A percentile compares a stretch with the other conserved stretches of the same genome.
These are phyloP conservation scores for Epichloe aotearoae DNA, from an alignment of 2,329 filamentous ascomycete genomes.

Conservation along the genomic window DNA sequence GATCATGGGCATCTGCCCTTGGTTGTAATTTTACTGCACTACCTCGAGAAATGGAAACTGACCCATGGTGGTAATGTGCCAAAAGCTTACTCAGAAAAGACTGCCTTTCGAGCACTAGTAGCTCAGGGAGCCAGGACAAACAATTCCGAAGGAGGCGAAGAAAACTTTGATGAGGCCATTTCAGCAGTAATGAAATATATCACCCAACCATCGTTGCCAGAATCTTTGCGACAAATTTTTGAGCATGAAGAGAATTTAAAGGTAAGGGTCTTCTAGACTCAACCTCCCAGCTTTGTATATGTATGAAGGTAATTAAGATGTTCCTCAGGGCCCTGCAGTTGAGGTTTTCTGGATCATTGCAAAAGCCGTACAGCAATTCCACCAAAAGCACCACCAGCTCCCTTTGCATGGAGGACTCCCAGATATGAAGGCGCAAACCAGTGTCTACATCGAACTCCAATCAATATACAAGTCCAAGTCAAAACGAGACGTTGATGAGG, in stretches of 20 bases:
- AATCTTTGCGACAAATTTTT: constrained; percentile 65
- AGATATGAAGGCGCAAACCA: constrained; percentile 94
- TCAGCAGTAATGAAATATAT: constrained; percentile 82
- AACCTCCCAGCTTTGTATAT: background rate
- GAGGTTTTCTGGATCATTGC: constrained; percentile 80
- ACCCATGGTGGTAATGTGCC: constrained; percentile 56
- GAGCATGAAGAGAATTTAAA: constrained; percentile 40
- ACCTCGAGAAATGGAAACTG: constrained; percentile 67
- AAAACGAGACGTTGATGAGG: constrained; percentile 61
- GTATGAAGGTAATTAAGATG: background rate
- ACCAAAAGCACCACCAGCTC: constrained; percentile 56
- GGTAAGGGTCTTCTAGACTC: constrained; percentile 31
- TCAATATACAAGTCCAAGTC: constrained; percentile 89
- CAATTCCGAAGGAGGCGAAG: constrained; percentile 76
- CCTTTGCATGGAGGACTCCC: constrained; percentile 80
- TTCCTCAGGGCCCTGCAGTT: constrained; percentile 4
- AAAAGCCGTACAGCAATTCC: constrained; percentile 64
- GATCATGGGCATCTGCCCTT: constrained; percentile 90
- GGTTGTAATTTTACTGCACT: constrained; percentile 68
- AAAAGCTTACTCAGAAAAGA: constrained; percentile 71
- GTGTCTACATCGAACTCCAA: constrained; percentile 79
- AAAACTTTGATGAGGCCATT: constrained; percentile 92
- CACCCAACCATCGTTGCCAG: constrained; percentile 51
- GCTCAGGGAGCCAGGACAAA: constrained; percentile 52
- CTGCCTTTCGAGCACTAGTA: constrained; percentile 62